Evolutionary conservation across 495 filamentous ascomycete species (phyloP).

Genomic region (Penicillium cataractarum): DNA sequence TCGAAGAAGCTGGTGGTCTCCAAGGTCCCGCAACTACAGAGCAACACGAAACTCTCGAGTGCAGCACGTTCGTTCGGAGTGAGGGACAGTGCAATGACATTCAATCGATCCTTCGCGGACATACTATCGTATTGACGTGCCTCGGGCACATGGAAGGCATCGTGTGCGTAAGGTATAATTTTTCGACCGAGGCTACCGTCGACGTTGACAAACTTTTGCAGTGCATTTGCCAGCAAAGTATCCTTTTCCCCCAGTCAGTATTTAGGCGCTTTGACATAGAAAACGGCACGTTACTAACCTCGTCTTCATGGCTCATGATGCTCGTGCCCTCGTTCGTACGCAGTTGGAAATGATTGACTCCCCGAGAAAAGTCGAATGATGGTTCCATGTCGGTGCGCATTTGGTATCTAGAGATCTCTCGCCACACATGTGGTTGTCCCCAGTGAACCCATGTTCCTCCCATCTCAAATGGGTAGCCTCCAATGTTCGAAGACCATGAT

Average conservation of each 20-base stretch:
- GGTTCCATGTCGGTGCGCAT: slow-evolving; percentile 23
- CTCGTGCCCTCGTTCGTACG: slow-evolving; percentile 16
- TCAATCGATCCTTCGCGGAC: slow-evolving; percentile 27
- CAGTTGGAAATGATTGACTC: slow-evolving; percentile 27
- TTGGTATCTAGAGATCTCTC: slow-evolving; percentile 27
- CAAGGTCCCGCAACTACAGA: slow-evolving; percentile 25
- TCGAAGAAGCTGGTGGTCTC: slow-evolving; percentile 33
- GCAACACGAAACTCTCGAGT: slow-evolving; percentile 26
- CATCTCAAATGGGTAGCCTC: slow-evolving; percentile 33
- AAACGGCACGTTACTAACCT: slow-evolving; percentile 8
- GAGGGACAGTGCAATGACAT: slow-evolving; percentile 21
- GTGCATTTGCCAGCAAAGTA: slow-evolving; percentile 8
- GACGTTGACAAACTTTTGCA: slow-evolving; percentile 28
- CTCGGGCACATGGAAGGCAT: slow-evolving; percentile 21
- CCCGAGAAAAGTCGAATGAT: slow-evolving; percentile 26
- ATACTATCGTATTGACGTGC: slow-evolving; percentile 24
- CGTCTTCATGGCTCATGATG: slow-evolving; percentile 27
- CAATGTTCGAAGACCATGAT: slow-evolving; percentile 33
- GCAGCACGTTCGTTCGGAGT: slow-evolving; percentile 22
- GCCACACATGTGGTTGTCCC: slow-evolving; percentile 29
- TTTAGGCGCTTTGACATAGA: background rate
- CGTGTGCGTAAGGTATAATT: slow-evolving; percentile 27
- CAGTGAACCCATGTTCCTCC: slow-evolving; percentile 43
- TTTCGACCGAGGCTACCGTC: slow-evolving; percentile 27
- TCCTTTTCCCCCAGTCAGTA: slow-evolving; percentile 6